These are phyloP conservation scores for Knoxia roxburghii DNA, from an alignment of 257 asterid species.

Conservation along the genomic window DNA sequence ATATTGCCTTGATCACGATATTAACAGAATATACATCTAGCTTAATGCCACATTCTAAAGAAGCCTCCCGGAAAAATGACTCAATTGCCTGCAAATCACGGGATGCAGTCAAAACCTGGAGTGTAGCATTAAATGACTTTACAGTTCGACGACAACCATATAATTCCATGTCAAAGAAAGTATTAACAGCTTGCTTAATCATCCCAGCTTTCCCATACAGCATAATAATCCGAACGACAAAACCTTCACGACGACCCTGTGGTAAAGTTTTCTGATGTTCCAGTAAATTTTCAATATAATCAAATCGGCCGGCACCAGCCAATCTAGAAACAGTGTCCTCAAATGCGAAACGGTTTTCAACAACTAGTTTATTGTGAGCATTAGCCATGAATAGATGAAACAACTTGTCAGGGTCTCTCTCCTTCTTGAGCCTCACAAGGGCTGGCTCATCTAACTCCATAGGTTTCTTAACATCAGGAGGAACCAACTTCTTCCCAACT, in stretches of 20 bases:
- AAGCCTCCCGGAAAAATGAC: conserved; percentile 44
- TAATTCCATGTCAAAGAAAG: conserved; percentile 67
- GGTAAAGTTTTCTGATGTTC: conserved; percentile 84
- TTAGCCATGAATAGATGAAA: conserved; percentile 67
- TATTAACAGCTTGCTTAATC: conserved; percentile 55
- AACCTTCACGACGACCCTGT: conserved; percentile 89
- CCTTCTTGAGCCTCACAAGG: conserved; percentile 57
- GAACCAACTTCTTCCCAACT: conserved; percentile 11
- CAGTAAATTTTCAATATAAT: conserved; percentile 62
- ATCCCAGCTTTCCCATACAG: conserved; percentile 73
- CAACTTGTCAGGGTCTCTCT: conserved; percentile 63
- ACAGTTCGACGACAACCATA: conserved; percentile 66
- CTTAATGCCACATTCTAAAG: conserved; percentile 36
- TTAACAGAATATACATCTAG: conserved; percentile 54
- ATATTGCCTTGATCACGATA: conserved; percentile 61
- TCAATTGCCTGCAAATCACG: conserved; percentile 49
- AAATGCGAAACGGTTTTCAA: conserved; percentile 68
- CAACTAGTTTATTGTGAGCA: conserved; percentile 57
- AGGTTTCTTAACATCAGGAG: conserved; percentile 17
- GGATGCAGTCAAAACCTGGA: conserved; percentile 59
- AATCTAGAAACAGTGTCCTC: conserved; percentile 69
- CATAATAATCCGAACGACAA: conserved; percentile 61
- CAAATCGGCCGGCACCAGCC: conserved; percentile 72
- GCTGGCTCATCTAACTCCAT: conserved; percentile 54
- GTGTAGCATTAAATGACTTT: conserved; percentile 72